Percentiles rank a stretch among this genome's conserved stretches.
Evolutionary conservation across 2,329 filamentous ascomycete species (phyloP).

Genomic region (Alternaria gaisen): DNA sequence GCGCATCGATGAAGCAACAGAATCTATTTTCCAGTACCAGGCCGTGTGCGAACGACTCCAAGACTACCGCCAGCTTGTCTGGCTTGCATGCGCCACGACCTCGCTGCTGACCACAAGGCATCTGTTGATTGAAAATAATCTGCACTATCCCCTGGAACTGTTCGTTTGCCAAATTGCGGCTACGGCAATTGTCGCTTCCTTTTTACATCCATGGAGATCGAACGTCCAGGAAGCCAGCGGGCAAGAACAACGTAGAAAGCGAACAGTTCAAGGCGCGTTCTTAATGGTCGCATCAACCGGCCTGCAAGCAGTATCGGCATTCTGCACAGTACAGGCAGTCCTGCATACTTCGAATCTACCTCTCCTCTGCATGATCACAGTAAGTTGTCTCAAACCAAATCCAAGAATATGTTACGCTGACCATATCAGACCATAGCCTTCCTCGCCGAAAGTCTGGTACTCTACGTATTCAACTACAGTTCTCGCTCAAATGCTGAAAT

Average conservation of each 20-base stretch:
- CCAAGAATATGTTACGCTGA: conserved; percentile 4
- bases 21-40: not conserved
- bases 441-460: conserved; percentile 26
- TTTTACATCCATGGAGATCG: conserved; percentile 2
- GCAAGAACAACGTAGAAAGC: not conserved
- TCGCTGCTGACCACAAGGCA: conserved; percentile 33
- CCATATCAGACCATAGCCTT: conserved; percentile 25
- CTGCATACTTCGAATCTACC: conserved; percentile 44
- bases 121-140: conserved; percentile 34
- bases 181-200: conserved; percentile 11
- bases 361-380: conserved; percentile 41
- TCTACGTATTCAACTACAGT: conserved; percentile 11
- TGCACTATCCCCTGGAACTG: conserved; percentile 35
- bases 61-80: conserved; percentile 17
- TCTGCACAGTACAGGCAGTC: conserved; percentile 39
- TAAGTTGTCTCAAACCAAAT: conserved; percentile 23
- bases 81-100: conserved; percentile 27
- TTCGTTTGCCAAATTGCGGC: conserved; percentile 24
- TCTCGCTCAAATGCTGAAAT: conserved; percentile 21
- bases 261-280: conserved; percentile 9
- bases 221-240: conserved; percentile 1
- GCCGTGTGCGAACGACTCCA: conserved; percentile 11
- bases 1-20: not conserved
- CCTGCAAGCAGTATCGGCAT: conserved; percentile 31
- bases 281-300: conserved; percentile 12